phyloP scores from a whole-genome alignment of 768 basidiomycete genomes.

The Albatrellus ellisii region DNA sequence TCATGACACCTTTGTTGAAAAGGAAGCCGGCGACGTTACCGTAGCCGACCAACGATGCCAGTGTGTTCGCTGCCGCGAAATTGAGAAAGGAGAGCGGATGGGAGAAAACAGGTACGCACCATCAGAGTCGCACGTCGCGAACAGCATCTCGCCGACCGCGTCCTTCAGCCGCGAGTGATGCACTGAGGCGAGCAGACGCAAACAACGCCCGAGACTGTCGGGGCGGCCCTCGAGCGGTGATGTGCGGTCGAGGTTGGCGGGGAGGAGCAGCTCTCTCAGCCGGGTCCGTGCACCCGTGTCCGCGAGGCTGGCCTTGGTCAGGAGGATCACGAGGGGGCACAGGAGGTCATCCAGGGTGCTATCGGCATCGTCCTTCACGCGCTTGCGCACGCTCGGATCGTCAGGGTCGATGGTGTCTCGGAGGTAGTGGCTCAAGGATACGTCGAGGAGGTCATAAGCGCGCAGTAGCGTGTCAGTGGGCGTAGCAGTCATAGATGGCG shows the following conservation, averaged over 20 bases:
- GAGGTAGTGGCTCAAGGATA: slow-evolving; percentile 45
- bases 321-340: slow-evolving; percentile 61
- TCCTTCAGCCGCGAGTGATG: slow-evolving; percentile 64
- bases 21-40: slow-evolving; percentile 94
- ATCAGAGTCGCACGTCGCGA: slow-evolving; percentile 69
- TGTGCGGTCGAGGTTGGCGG: slow-evolving; percentile 70
- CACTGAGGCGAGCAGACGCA: slow-evolving; percentile 64
- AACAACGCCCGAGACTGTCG: slow-evolving; percentile 65
- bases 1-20: slow-evolving; percentile 79
- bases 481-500: slow-evolving; percentile 30
- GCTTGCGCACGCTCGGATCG: slow-evolving; percentile 43
- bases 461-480: slow-evolving; percentile 41
- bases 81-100: slow-evolving; percentile 1
- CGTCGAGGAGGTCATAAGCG: slow-evolving; percentile 56
- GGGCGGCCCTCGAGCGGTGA: slow-evolving; percentile 55
- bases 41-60: slow-evolving; percentile 80
- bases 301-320: slow-evolving; percentile 56
- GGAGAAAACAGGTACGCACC: slow-evolving; percentile 22
- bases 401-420: slow-evolving; percentile 54
- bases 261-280: slow-evolving; percentile 59
- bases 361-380: slow-evolving; percentile 35
- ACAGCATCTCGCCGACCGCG: slow-evolving; percentile 80
- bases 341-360: slow-evolving; percentile 64
- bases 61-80: slow-evolving; percentile 36
- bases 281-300: slow-evolving; percentile 43